These are phyloP conservation scores for Thecaphora thlaspeos DNA, from an alignment of 1,284 basidiomycete genomes.

Conservation along the genomic window DNA sequence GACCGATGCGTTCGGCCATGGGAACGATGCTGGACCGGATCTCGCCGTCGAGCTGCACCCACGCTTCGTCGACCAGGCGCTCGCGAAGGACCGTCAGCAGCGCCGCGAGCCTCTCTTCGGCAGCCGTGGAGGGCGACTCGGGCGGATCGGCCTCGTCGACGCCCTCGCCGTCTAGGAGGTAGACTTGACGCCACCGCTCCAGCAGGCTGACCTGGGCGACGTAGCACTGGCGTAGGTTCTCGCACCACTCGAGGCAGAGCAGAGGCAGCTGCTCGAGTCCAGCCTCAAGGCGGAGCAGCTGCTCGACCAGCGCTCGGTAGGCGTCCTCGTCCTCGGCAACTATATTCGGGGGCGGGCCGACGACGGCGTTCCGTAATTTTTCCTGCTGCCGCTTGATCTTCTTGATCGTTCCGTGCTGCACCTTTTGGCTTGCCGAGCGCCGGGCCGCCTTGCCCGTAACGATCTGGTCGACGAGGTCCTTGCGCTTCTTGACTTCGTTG, in stretches of 20 bases:
- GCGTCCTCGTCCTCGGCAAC: slow-evolving; percentile 26
- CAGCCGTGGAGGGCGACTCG: slow-evolving; percentile 4
- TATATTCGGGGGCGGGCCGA: slow-evolving; percentile 15
- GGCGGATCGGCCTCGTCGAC: not conserved
- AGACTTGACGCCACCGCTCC: slow-evolving; percentile 35
- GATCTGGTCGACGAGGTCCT: slow-evolving; percentile 66
- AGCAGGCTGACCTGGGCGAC: slow-evolving; percentile 28
- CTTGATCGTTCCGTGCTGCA: slow-evolving; percentile 33
- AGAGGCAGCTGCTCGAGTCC: slow-evolving; percentile 20
- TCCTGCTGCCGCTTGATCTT: slow-evolving; percentile 42
- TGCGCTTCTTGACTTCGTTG: slow-evolving; percentile 79
- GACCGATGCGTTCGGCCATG: slow-evolving; percentile 50
- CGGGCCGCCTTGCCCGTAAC: slow-evolving; percentile 30
- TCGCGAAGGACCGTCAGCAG: slow-evolving; percentile 21
- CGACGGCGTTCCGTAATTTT: slow-evolving; percentile 30
- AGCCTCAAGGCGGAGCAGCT: slow-evolving; percentile 31
- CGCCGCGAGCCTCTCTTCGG: slow-evolving; percentile 23
- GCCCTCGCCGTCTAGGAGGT: slow-evolving; percentile 20
- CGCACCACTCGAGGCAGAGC: slow-evolving; percentile 35
- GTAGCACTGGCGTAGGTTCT: slow-evolving; percentile 26
- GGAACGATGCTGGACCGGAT: slow-evolving; percentile 33
- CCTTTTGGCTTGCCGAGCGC: slow-evolving; percentile 24
- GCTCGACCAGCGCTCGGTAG: slow-evolving; percentile 28
- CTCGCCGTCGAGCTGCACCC: slow-evolving; percentile 35
- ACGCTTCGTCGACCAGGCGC: slow-evolving; percentile 18